Conservation (phyloP, 179 eudicot species). For the Beta corolliflora region DNA sequence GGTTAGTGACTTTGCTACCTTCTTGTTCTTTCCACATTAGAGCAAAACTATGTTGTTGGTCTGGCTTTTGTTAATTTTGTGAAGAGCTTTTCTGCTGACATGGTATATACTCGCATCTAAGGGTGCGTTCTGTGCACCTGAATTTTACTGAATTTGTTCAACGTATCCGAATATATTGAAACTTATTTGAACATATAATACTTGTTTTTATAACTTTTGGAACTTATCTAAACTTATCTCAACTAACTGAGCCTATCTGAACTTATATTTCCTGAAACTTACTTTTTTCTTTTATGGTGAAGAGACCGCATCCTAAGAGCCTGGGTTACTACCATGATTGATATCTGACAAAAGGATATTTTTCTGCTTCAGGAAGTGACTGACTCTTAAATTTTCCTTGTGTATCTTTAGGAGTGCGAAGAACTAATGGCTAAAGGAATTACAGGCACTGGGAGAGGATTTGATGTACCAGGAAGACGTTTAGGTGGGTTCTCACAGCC, state of each 20-base stretch:
- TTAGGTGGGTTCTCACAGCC: constrained; percentile 68
- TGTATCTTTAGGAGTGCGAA: constrained; percentile 63
- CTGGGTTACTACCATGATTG: too few relatives aligned
- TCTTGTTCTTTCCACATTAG: not conserved
- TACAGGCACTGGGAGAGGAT: constrained; percentile 69
- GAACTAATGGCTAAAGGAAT: constrained; percentile 70
- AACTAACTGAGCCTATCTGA: too few relatives aligned
- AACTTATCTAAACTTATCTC: too few relatives aligned
- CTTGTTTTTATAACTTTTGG: too few relatives aligned
- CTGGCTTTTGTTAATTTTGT: not conserved
- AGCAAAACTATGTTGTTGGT: not conserved
- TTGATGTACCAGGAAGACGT: constrained; percentile 71
- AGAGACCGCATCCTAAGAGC: too few relatives aligned
- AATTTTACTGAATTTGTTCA: not conserved
- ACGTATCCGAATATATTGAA: not conserved
- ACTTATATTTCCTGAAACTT: too few relatives aligned
- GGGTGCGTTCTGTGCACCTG: not conserved
- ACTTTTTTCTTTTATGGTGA: too few relatives aligned
- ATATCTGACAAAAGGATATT: not conserved
- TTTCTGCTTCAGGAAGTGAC: not conserved
- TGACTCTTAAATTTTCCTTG: not conserved
- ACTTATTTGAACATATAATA: too few relatives aligned
- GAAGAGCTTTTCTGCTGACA: not conserved
- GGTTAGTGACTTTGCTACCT: constrained; percentile 38
- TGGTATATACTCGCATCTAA: not conserved